Evolutionary conservation across 306 rosid species (phyloP), one percentile per base, ranked within the genome.

Genomic region (Vigna angularis): DNA sequence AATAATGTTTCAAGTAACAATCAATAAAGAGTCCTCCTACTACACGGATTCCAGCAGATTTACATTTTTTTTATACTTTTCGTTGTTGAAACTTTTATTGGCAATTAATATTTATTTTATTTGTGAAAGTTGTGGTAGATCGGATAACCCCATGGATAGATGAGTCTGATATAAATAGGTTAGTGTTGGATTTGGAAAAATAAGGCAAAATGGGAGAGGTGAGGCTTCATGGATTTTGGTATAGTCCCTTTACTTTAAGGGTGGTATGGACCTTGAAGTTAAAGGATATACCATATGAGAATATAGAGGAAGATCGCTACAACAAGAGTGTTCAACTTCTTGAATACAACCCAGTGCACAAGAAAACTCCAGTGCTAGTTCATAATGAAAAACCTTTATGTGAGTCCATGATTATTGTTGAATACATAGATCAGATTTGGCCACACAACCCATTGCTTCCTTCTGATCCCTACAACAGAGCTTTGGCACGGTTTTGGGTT

Each of bases 401-500:
- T 15, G 90, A 90, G 57, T 84, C 92, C 22, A 77, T 76, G 86
- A 28, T 83, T 55, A 90, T 90, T 74, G 50, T 88, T 44, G 84
- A 88, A 69, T 90, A 88, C 58, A 71, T 90, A 26, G 89, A 85
- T 48, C 85, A 90, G 56, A 50, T 72, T 2, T 90, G 91, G 89
- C 85, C 89, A 17, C 77, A 88, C 0, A 83, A 63, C 8, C 74
- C 95, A 10, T 59, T 88, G 65, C 61, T 86, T 70, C 92, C 91
- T 5, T 26, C 14, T 59, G 82, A 90, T 47, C 81, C 92, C 51
- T 80, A 55, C 42, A 83, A 86, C 8, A 86, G 70, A 85, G 83
- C 92, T 48, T 49, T 22, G 1, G 88, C 87, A 30, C 74, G 92
- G 3, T 90, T 90, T 79, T 90, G 92, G 90, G 75, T 76, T 17